These are phyloP conservation scores for Penicillium daleae DNA, from an alignment of 495 filamentous ascomycete genomes.

Conservation along the genomic window DNA sequence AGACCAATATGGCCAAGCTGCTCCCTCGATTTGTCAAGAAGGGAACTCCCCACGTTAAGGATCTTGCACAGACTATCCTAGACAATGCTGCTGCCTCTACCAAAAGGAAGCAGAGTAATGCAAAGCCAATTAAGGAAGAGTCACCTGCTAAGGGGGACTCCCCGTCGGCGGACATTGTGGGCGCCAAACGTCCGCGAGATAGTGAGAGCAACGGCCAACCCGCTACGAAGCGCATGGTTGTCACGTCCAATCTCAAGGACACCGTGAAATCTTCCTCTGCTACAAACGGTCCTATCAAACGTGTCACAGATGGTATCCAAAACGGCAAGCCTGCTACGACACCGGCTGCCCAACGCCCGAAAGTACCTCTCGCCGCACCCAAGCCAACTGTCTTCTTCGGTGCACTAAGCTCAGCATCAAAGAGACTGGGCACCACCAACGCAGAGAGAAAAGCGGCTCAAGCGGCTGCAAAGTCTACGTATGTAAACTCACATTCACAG, in stretches of 20 bases:
- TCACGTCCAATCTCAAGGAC: slow-evolving; percentile 37
- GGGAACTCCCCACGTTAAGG: slow-evolving; percentile 64
- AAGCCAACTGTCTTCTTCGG: slow-evolving; percentile 64
- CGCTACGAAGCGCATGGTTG: slow-evolving; percentile 45
- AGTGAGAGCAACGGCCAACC: slow-evolving; percentile 44
- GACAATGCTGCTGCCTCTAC: slow-evolving; percentile 59
- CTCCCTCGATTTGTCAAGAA: slow-evolving; percentile 66
- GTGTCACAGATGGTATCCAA: slow-evolving; percentile 24
- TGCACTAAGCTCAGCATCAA: slow-evolving; percentile 60
- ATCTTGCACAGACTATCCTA: slow-evolving; percentile 58
- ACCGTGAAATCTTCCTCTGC: slow-evolving; percentile 27
- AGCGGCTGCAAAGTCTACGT: slow-evolving; percentile 48
- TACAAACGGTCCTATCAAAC: slow-evolving; percentile 32
- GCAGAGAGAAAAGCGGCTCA: slow-evolving; percentile 56
- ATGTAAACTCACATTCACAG: slow-evolving; percentile 20
- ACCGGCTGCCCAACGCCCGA: slow-evolving; percentile 42
- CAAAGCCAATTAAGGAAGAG: slow-evolving; percentile 41
- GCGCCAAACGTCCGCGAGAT: slow-evolving; percentile 52
- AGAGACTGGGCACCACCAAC: slow-evolving; percentile 62
- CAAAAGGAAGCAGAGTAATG: slow-evolving; percentile 51
- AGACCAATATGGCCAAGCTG: slow-evolving; percentile 68
- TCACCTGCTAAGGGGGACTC: slow-evolving; percentile 34
- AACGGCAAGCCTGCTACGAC: slow-evolving; percentile 38
- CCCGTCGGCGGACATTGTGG: slow-evolving; percentile 35
- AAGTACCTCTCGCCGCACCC: slow-evolving; percentile 53